Evolutionary conservation across 202 grass and related monocot genomes (phyloP).

Genomic region (Zizania palustris): DNA sequence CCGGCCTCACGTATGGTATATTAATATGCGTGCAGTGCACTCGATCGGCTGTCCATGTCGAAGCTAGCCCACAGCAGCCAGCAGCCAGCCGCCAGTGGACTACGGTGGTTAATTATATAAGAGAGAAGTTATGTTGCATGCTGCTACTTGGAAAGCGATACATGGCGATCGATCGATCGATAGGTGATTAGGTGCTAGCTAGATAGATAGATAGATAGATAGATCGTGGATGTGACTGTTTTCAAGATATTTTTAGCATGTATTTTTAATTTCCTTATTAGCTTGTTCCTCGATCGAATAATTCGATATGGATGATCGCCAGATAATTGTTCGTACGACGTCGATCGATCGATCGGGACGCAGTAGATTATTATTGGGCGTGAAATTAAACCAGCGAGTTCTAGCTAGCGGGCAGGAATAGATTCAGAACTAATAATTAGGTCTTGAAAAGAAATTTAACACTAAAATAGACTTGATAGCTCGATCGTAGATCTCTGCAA

Average conservation of each 20-base stretch:
- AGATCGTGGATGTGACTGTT: background rate
- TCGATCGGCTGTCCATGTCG: conserved; percentile 26
- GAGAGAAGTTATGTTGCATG: conserved; percentile 31
- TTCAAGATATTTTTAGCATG: background rate
- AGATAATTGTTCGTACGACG: background rate
- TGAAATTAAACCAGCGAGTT: background rate
- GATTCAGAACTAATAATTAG: background rate
- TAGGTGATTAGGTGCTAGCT: too few species aligned
- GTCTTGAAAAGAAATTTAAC: background rate
- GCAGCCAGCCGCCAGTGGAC: conserved; percentile 13
- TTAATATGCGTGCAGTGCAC: too few species aligned
- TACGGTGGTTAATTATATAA: conserved; percentile 34
- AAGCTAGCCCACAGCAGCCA: conserved; percentile 2
- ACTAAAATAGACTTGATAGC: background rate
- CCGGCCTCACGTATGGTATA: too few species aligned
- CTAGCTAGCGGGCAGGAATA: background rate
- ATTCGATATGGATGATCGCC: too few species aligned
- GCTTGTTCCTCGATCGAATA: too few species aligned
- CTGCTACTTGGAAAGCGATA: conserved; percentile 8
- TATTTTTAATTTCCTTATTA: background rate
- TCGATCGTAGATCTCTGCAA: background rate
- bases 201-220: too few species aligned
- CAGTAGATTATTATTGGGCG: background rate
- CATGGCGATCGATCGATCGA: background rate
- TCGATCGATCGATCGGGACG: too few species aligned